Evolutionary conservation across 352 stramenopile genomes (phyloP), one percentile per base, ranked within the genome.

Genomic region (Pythium monospermum): DNA sequence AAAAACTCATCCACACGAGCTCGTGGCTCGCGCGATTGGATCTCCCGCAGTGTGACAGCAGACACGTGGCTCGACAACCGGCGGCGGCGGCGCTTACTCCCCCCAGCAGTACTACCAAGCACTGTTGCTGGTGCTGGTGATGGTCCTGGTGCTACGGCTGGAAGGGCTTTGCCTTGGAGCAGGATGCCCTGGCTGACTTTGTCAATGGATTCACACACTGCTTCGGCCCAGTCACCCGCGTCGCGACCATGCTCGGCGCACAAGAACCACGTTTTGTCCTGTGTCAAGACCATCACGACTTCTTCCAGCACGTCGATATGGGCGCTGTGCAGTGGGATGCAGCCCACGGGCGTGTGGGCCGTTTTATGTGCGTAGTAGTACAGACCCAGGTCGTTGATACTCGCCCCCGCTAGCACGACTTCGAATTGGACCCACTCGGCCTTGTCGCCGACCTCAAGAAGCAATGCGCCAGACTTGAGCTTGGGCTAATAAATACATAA

Each of bases 231-330:
- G 30, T 88, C 73, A 27, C 49, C 71, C 7, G 77, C 77, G 3
- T 84, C 77, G 8, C 67, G 70, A 1, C 59, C 67, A 33, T 76
- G 57, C 26, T 83, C 71, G 3, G 77, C 77, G 28, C 81, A 91
- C 18, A 91, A 66, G 48, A 89, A 91, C 81, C 77, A 91, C 48
- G 77, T 89, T 58, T 85, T 80, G 60, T 88, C 76, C 15, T 71
- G 67, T 32, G 77, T 83, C 25, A 87, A 67, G 32, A 91, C 72
- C 72, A 88, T 89, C 49, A 91, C 39, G 15, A 91, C 75, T 50
- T 91, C 80, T 44, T 84, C 80, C 11, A 91, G 58, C 36, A 81
- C 68, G 43, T 91, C 81, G 10, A 89, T 71, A 35, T 85, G 79
- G 0, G 77, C 77, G 22, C 60, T 76, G 23, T 85, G 74, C n/a